These are phyloP conservation scores for Flaveria sonorensis DNA, from an alignment of 129 eudicot genomes.

Conservation along the genomic window DNA sequence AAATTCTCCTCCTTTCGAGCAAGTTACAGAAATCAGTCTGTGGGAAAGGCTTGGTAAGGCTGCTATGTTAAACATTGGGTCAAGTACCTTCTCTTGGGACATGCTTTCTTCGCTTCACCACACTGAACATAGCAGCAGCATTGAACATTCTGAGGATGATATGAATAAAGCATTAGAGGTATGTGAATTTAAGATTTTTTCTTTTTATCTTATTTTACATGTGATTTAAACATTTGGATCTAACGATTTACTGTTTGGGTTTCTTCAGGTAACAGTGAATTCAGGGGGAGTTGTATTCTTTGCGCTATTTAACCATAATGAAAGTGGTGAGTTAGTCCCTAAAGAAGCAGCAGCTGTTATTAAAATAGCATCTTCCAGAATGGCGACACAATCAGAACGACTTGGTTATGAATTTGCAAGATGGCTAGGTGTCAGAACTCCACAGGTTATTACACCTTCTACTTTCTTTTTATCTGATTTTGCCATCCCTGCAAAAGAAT, in stretches of 20 bases:
- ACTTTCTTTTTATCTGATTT: constrained; percentile 27
- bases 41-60: constrained; percentile 98
- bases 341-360: constrained; percentile 95
- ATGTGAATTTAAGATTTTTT: constrained; percentile 22
- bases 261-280: constrained; percentile 86
- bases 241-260: constrained; percentile 5
- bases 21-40: constrained; percentile 64
- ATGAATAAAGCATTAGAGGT: constrained; percentile 88
- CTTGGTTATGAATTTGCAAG: constrained; percentile 96
- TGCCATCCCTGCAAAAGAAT: constrained; percentile 20
- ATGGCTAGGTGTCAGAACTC: constrained; percentile 96
- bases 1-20: constrained; percentile 54
- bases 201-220: background rate
- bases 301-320: constrained; percentile 76
- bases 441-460: constrained; percentile 69
- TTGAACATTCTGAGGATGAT: constrained; percentile 90
- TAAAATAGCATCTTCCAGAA: constrained; percentile 90
- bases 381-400: constrained; percentile 98
- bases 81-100: constrained; percentile 85
- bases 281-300: constrained; percentile 99
- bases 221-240: constrained; percentile 4
- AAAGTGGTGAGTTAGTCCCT: constrained; percentile 56
- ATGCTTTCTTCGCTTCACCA: constrained; percentile 97
- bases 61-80: constrained; percentile 77
- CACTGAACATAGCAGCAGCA: constrained; percentile 83